These are phyloP conservation scores for Mycena albidolilacea DNA, from an alignment of 768 basidiomycete species.

Conservation along the genomic window DNA sequence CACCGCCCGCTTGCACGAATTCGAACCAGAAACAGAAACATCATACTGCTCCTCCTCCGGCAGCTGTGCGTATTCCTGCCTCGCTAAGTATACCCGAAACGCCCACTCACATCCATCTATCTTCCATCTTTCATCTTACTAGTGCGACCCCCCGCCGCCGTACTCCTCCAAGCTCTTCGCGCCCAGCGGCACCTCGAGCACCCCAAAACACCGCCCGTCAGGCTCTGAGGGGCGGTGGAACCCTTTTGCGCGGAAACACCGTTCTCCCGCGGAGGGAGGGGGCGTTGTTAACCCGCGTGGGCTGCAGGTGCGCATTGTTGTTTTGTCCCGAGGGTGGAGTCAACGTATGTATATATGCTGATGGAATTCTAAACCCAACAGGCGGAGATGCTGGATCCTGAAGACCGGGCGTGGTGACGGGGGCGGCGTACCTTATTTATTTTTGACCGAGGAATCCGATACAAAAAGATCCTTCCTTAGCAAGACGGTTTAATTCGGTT, in stretches of 20 bases:
- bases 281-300: constrained; percentile 11
- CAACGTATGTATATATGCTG: too few species aligned
- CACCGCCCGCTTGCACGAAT: too few species aligned
- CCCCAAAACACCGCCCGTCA: neutral
- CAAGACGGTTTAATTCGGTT: too few species aligned
- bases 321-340: too few species aligned
- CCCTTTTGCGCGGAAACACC: constrained; percentile 22
- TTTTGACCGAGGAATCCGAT: too few species aligned
- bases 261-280: neutral
- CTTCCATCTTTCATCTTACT: too few species aligned
- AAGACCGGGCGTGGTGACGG: constrained; percentile 57
- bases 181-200: neutral
- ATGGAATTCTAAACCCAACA: neutral
- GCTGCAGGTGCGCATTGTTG: constrained; percentile 9
- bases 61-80: too few species aligned
- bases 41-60: too few species aligned
- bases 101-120: too few species aligned
- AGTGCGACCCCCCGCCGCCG: constrained; percentile 17
- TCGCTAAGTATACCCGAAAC: too few species aligned
- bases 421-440: neutral
- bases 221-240: constrained; percentile 7
- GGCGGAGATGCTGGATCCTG: constrained; percentile 52
- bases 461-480: too few species aligned
- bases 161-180: constrained; percentile 13
- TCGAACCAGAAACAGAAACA: too few species aligned